Evolutionary conservation across 805 yeast genomes (phyloP).

Genomic region (Candida glaebosa): DNA sequence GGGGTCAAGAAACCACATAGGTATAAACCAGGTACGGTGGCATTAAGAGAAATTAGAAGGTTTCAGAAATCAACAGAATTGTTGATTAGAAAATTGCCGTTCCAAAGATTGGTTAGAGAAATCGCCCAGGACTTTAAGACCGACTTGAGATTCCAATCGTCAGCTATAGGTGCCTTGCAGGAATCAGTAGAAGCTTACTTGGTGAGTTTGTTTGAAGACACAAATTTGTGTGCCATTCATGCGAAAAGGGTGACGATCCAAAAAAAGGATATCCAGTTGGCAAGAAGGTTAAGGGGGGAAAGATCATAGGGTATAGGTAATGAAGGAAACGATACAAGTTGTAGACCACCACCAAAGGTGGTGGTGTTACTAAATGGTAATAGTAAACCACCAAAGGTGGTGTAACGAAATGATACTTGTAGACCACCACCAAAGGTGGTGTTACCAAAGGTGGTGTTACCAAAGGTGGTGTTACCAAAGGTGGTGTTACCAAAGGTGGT

Average conservation of each 20-base stretch:
- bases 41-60: constrained; percentile 51
- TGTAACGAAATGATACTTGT: no score
- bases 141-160: constrained; percentile 47
- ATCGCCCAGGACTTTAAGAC: constrained; percentile 49
- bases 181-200: constrained; percentile 50
- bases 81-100: constrained; percentile 47
- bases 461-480: no score
- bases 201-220: constrained; percentile 47
- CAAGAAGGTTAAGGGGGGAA: constrained; percentile 51
- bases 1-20: constrained; percentile 53
- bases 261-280: constrained; percentile 50
- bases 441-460: no score
- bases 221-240: constrained; percentile 50
- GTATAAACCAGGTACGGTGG: constrained; percentile 52
- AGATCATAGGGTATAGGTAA: constrained; percentile 29
- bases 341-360: no score
- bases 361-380: no score
- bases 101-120: constrained; percentile 50
- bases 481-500: no score
- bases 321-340: no score
- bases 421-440: no score
- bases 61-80: constrained; percentile 48
- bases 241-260: constrained; percentile 51
- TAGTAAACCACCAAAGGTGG: no score
- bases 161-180: constrained; percentile 49